Percentiles rank a stretch among this genome's conserved stretches.
Evolutionary conservation across 768 basidiomycete genomes (phyloP).

Genomic region (Suillus hirtellus): DNA sequence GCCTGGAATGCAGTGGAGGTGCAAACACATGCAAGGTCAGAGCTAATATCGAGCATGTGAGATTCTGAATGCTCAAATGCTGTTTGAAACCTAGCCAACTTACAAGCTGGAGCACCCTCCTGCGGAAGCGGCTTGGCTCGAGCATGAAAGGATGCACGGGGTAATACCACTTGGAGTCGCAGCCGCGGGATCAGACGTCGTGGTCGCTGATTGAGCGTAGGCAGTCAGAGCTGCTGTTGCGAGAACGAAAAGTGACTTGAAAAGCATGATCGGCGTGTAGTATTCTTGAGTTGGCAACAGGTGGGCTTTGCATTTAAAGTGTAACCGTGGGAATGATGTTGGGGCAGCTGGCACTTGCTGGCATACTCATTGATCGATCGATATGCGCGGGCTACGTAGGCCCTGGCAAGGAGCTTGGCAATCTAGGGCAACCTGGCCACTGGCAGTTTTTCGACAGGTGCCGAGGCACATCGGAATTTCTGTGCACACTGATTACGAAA

Average conservation of each 20-base stretch:
- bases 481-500: not conserved
- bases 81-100: not conserved
- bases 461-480: not conserved
- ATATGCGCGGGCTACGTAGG: not conserved
- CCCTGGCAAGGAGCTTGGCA: not conserved
- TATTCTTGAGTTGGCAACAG: not conserved
- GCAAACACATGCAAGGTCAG: slow-evolving; percentile 43
- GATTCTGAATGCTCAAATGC: not conserved
- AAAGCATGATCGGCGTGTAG: not conserved
- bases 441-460: not conserved
- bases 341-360: not conserved
- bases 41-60: slow-evolving; percentile 26
- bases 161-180: not conserved
- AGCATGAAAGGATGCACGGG: slow-evolving; percentile 18
- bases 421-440: not conserved
- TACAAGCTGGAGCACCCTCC: slow-evolving; percentile 20
- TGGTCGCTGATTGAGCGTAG: slow-evolving; percentile 20
- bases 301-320: not conserved
- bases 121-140: not conserved
- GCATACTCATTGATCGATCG: not conserved
- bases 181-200: not conserved
- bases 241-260: slow-evolving; percentile 23
- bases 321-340: not conserved
- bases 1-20: slow-evolving; percentile 38
- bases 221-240: slow-evolving; percentile 20